Evolutionary conservation across 768 basidiomycete genomes (phyloP).

Genomic region (Amanita molliuscula): DNA sequence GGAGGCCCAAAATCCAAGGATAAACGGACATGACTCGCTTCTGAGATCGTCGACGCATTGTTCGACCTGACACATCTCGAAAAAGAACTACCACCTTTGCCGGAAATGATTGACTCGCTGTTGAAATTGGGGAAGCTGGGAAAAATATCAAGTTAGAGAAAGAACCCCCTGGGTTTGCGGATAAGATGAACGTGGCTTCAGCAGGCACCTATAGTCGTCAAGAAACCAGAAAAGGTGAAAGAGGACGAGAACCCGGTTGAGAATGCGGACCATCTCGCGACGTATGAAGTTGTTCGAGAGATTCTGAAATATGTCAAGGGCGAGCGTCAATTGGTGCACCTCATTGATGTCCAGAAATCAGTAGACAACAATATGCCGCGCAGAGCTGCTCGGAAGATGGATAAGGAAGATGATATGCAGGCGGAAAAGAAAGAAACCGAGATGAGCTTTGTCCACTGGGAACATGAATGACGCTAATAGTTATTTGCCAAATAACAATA

Average conservation of each 20-base stretch:
- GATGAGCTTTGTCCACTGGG: neutral
- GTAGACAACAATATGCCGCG: slow-evolving; percentile 17
- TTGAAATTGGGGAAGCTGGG: slow-evolving; percentile 14
- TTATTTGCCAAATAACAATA: too few species aligned
- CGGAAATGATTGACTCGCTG: slow-evolving; percentile 15
- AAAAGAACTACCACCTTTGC: slow-evolving; percentile 15
- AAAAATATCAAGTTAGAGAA: slow-evolving; percentile 13
- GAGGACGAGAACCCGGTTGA: slow-evolving; percentile 9
- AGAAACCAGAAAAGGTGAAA: slow-evolving; percentile 2
- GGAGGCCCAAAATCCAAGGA: too few species aligned
- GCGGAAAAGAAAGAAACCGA: neutral
- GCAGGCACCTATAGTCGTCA: neutral
- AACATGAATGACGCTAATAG: neutral
- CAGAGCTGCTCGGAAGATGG: neutral
- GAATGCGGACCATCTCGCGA: slow-evolving; percentile 8
- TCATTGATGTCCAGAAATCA: slow-evolving; percentile 27
- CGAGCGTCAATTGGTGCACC: slow-evolving; percentile 21
- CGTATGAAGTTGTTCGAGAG: slow-evolving; percentile 12
- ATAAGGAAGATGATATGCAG: neutral
- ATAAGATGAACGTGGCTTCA: slow-evolving; percentile 16
- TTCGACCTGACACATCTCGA: slow-evolving; percentile 8
- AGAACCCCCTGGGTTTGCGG: slow-evolving; percentile 15
- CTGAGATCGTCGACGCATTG: too few species aligned
- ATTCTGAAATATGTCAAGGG: slow-evolving; percentile 9
- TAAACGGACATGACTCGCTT: too few species aligned